These are phyloP conservation scores for Spiraea crenata DNA, from an alignment of 331 rosid species.

Conservation along the genomic window DNA sequence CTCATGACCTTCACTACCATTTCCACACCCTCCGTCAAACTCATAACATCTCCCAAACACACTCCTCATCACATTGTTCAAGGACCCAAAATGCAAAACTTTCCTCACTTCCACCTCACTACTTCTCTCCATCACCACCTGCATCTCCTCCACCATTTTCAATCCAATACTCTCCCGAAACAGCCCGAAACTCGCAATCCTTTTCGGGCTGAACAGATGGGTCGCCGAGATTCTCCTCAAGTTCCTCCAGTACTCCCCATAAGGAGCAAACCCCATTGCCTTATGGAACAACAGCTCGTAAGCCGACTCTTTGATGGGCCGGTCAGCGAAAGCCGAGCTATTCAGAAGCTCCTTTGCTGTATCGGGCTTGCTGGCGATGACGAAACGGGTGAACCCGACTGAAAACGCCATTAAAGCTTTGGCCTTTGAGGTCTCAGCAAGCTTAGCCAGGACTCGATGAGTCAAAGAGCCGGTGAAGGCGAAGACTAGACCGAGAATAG, in stretches of 20 bases:
- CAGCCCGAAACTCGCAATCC: constrained; percentile 30
- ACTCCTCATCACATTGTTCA: constrained; percentile 66
- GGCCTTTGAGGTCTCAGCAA: constrained; percentile 33
- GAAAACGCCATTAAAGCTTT: constrained; percentile 62
- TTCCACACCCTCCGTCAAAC: constrained; percentile 33
- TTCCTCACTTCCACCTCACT: constrained; percentile 47
- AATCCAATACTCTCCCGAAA: constrained; percentile 36
- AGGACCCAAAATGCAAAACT: constrained; percentile 56
- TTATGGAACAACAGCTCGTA: constrained; percentile 63
- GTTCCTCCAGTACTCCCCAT: constrained; percentile 74
- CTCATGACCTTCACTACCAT: constrained; percentile 28
- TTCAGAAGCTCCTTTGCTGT: constrained; percentile 60
- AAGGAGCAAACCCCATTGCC: constrained; percentile 84
- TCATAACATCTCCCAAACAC: constrained; percentile 62
- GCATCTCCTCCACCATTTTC: constrained; percentile 36
- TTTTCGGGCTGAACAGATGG: constrained; percentile 49
- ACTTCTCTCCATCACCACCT: constrained; percentile 26
- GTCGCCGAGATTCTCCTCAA: constrained; percentile 62
- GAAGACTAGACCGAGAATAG: constrained; percentile 27
- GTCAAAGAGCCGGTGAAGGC: constrained; percentile 40
- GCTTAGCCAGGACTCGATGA: constrained; percentile 42
- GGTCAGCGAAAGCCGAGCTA: constrained; percentile 56
- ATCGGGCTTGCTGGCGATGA: constrained; percentile 54
- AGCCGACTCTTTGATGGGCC: constrained; percentile 74
- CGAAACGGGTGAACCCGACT: constrained; percentile 55